A percentile compares a stretch with the other conserved stretches of the same genome.
Evolutionary conservation across 148 eudicot species (phyloP).

Genomic region (Vaccinium vitisidaea): DNA sequence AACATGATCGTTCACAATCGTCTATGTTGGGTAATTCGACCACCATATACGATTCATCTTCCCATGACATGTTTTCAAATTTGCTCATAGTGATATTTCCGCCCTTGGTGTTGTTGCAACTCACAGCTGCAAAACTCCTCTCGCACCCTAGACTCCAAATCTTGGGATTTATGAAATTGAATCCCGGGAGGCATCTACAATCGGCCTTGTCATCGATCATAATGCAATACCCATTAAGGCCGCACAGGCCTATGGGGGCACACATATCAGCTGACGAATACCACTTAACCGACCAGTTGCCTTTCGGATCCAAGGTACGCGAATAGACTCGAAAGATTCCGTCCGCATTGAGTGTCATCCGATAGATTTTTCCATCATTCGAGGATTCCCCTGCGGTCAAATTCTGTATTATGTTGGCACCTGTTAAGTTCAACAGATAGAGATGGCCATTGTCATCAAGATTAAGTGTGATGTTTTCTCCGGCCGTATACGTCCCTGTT

Average conservation of each 20-base stretch:
- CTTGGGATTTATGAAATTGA: not conserved
- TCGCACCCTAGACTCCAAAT: not conserved
- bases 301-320: not conserved
- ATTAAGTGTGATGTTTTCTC: slow-evolving; percentile 26
- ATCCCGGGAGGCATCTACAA: slow-evolving; percentile 17
- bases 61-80: not conserved
- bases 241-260: slow-evolving; percentile 10
- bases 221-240: slow-evolving; percentile 11
- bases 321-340: slow-evolving; percentile 28
- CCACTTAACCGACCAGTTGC: slow-evolving; percentile 11
- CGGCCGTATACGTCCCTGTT: not conserved
- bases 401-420: not conserved
- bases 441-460: slow-evolving; percentile 25
- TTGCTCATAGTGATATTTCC: not conserved
- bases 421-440: slow-evolving; percentile 24
- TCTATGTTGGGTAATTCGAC: not conserved
- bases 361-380: not conserved
- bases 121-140: not conserved
- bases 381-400: slow-evolving; percentile 6
- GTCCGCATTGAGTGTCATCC: slow-evolving; percentile 3
- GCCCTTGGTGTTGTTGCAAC: not conserved
- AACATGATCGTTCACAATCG: slow-evolving; percentile 22
- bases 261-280: not conserved
- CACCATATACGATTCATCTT: not conserved
- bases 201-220: not conserved